Conservation (phyloP, 2,329 filamentous ascomycete species). For the Nothophoma quercina region DNA sequence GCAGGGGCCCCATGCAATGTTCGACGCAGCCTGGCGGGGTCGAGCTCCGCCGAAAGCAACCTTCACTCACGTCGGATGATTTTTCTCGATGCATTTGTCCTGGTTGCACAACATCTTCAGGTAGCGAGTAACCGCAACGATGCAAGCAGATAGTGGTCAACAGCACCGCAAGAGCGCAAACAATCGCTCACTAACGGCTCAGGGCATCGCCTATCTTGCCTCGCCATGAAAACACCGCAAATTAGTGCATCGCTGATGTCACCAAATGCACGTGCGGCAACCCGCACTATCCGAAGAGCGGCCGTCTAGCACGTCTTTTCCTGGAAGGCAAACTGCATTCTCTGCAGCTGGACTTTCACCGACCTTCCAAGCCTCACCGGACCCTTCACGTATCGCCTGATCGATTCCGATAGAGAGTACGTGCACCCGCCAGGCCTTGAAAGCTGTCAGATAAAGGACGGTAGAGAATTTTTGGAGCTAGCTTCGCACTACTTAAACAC, state of each 20-base stretch:
- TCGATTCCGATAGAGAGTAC: constrained; percentile 7
- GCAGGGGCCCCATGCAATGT: constrained; percentile 20
- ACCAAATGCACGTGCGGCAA: constrained; percentile 30
- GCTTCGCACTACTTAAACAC: constrained; percentile 16
- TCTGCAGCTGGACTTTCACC: constrained; percentile 32
- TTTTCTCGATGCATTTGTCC: constrained; percentile 14
- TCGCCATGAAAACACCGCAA: constrained; percentile 13
- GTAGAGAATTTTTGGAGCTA: constrained; percentile 18
- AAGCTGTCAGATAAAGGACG: constrained; percentile 16
- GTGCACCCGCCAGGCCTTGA: constrained; percentile 9
- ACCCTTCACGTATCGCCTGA: constrained; percentile 15
- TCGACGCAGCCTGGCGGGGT: constrained; percentile 19
- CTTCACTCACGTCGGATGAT: constrained; percentile 19
- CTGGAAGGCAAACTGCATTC: constrained; percentile 38
- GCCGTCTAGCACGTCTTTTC: constrained; percentile 37
- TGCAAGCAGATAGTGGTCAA: not conserved
- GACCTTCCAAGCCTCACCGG: constrained; percentile 23
- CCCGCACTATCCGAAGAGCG: constrained; percentile 32
- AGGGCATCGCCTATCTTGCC: constrained; percentile 9
- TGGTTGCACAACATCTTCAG: constrained; percentile 6
- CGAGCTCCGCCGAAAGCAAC: constrained; percentile 10
- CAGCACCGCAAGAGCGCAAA: not conserved
- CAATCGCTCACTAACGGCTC: constrained; percentile 5
- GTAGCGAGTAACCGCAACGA: not conserved
- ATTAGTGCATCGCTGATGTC: constrained; percentile 16